Base-by-base conservation (phyloP, 768 basidiomycete species). In the Polyporus arcularius region DNA sequence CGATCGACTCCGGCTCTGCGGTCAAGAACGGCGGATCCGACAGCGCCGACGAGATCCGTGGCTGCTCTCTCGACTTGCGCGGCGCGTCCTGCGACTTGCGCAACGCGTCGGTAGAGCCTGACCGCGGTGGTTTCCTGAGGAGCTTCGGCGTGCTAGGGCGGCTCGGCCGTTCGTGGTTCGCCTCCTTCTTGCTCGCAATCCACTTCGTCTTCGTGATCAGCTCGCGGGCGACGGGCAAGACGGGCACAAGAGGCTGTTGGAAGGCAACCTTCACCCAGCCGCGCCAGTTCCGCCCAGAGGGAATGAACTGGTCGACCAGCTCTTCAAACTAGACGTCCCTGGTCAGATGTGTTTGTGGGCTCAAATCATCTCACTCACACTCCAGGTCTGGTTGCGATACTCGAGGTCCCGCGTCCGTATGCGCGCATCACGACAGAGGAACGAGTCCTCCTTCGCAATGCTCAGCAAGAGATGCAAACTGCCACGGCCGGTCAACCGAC, bases 251-350 rank as follows among this genome's bases (percentile, higher is more conserved):
- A 26, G 89, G 89, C 67, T 92, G 90, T 57, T 90, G 85, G 74
- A 91, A 88, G 14, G 87, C 90, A 80, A 92, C 89, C 67, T 88
- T 89, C 38, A 91, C 81, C 90, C 90, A 92, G 15, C 89, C 89
- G 70, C 82, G 83, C 89, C 89, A 91, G 49, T 82, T 86, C 73
- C 84, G 85, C 66, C 89, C 84, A 3, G 87, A 88, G 4, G 90
- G 90, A 58, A 91, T 85, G 69, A 91, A 92, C 65, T 91, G 87
- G 65, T 88, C 85, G 14, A 89, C 87, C 47, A 92, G 66, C 62
- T 91, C 89, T 72, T 92, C 90, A 62, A 92, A 90, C 90, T 92
- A 63, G 49, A 51, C 35, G 39, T 52, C 48, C 39, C 60, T 28
- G 62, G 55, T 65, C 57, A 55, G 58, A 39, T 54, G 12, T 47